Percentiles rank a stretch among this genome's conserved stretches.
phyloP scores from a whole-genome alignment of 352 stramenopile species.

The Globisporangium iwayamae region DNA sequence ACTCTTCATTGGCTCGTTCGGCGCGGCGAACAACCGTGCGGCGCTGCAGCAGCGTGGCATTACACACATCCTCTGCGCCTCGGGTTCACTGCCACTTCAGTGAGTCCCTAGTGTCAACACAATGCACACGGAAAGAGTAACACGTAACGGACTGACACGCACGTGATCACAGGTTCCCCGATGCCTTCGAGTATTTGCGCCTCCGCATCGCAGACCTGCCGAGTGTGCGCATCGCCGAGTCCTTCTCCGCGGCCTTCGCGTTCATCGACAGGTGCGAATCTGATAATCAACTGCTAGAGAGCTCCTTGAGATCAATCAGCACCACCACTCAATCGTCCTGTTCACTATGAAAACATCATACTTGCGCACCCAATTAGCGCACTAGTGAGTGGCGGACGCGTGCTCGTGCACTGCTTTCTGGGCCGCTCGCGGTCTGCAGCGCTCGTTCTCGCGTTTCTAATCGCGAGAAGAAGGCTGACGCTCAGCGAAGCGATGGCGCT shows the following conservation, averaged over 20 bases:
- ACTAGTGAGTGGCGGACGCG: conserved; percentile 33
- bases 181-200: conserved; percentile 51
- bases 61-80: conserved; percentile 62
- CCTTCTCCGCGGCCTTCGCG: conserved; percentile 40
- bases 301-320: background rate
- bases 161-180: conserved; percentile 29
- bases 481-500: conserved; percentile 38
- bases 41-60: conserved; percentile 37
- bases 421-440: conserved; percentile 65
- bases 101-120: conserved; percentile 17
- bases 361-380: conserved; percentile 24
- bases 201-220: conserved; percentile 47
- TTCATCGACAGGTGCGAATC: conserved; percentile 59
- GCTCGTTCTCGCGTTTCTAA: conserved; percentile 65
- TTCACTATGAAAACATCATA: no score
- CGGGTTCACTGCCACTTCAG: conserved; percentile 34
- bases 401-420: conserved; percentile 78
- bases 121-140: background rate
- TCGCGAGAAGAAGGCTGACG: conserved; percentile 30
- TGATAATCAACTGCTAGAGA: no score
- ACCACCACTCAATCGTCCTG: background rate
- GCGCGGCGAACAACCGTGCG: conserved; percentile 46
- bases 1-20: conserved; percentile 71
- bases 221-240: conserved; percentile 31
- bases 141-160: background rate